Percentiles rank a stretch among this genome's conserved stretches.
Evolutionary conservation across 352 stramenopile species (phyloP).

Genomic region (Phytophthora macrochlamydospora): DNA sequence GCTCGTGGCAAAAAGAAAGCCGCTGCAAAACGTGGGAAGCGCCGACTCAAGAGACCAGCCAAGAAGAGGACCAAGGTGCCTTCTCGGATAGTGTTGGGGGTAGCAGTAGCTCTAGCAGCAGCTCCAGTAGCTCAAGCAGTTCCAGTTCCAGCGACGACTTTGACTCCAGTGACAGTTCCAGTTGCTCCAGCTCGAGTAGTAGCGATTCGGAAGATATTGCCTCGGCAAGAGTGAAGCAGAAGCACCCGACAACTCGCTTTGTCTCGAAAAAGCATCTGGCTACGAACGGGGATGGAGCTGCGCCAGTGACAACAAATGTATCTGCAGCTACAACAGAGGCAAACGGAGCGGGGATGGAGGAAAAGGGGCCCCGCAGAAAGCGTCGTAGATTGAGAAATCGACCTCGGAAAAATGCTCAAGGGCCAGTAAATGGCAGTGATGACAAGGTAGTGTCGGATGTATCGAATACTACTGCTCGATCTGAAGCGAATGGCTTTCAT

Average conservation of each 20-base stretch:
- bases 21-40: constrained; percentile 12
- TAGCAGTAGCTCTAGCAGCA: background rate
- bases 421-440: constrained; percentile 3
- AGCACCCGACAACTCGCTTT: constrained; percentile 4
- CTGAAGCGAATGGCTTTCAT: constrained; percentile 4
- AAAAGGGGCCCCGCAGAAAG: constrained; percentile 25
- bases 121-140: constrained; percentile 9
- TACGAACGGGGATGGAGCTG: background rate
- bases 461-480: background rate
- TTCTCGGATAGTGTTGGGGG: background rate
- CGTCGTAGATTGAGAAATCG: constrained; percentile 27
- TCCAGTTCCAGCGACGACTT: constrained; percentile 25
- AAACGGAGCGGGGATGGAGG: constrained; percentile 11
- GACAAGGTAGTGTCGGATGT: background rate
- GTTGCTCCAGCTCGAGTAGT: constrained; percentile 15
- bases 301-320: background rate
- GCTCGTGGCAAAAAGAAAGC: constrained; percentile 1
- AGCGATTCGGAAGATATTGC: constrained; percentile 19
- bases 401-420: background rate
- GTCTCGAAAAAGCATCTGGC: background rate
- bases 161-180: constrained; percentile 13
- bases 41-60: constrained; percentile 3
- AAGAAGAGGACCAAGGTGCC: constrained; percentile 1
- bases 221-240: constrained; percentile 9
- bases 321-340: constrained; percentile 11